phyloP scores from a whole-genome alignment of 805 yeast species.

The Pichia sporocuriosa region DNA sequence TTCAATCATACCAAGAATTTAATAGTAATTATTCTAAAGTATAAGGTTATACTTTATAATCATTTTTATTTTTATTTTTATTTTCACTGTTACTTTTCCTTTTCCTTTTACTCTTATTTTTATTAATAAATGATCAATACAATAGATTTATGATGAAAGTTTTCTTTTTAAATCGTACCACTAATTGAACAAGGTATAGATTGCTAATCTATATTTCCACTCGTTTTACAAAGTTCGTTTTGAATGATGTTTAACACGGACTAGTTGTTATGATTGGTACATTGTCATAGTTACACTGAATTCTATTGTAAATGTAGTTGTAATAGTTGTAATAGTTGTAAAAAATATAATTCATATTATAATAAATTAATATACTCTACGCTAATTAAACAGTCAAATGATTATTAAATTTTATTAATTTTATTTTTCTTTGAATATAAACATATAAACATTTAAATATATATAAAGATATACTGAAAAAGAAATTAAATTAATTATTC shows the following conservation, averaged over 20 bases:
- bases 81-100: no score
- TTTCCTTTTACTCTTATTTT: no score
- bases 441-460: constrained; percentile 1
- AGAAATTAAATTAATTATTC: constrained; percentile 25
- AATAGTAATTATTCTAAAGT: no score
- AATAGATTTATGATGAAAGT: constrained; percentile 25
- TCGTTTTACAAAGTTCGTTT: constrained; percentile 25
- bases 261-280: constrained; percentile 56
- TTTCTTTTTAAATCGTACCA: constrained; percentile 28
- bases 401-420: no score
- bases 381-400: no score
- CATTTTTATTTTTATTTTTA: no score
- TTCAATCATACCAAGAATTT: no score
- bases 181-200: constrained; percentile 22
- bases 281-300: constrained; percentile 92
- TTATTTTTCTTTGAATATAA: background rate
- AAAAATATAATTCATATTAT: no score
- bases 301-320: constrained; percentile 3
- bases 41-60: no score
- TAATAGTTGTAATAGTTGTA: no score
- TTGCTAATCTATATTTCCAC: constrained; percentile 15
- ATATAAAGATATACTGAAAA: background rate
- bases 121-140: constrained; percentile 1
- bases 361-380: no score
- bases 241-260: constrained; percentile 41